Evolutionary conservation across 106 monocot genomes (phyloP).

Genomic region (Allium sativum): DNA sequence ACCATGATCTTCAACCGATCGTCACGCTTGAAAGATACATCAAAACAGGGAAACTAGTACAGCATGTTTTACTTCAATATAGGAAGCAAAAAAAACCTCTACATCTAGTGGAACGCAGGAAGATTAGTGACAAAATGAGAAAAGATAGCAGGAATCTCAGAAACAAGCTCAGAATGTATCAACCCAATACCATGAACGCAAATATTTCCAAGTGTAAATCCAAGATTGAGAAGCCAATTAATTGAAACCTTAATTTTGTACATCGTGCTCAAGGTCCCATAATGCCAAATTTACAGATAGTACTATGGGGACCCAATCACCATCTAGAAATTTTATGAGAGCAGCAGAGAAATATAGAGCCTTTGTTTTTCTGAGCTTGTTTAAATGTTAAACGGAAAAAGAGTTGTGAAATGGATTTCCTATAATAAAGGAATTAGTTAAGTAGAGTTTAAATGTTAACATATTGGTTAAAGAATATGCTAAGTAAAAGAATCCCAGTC

Average conservation of each 20-base stretch:
- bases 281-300: slow-evolving; percentile 97
- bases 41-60: no score
- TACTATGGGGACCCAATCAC: slow-evolving; percentile 89
- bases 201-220: slow-evolving; percentile 75
- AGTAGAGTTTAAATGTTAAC: no score
- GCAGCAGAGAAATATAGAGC: slow-evolving; percentile 90
- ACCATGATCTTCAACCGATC: no score
- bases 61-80: no score
- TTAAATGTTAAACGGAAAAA: no score
- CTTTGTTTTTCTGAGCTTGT: no score
- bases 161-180: slow-evolving; percentile 84
- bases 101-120: slow-evolving; percentile 95
- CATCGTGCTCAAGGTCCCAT: slow-evolving; percentile 89
- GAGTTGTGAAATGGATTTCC: no score
- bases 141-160: slow-evolving; percentile 89
- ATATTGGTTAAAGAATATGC: no score
- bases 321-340: slow-evolving; percentile 86
- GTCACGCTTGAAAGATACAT: no score
- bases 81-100: no score
- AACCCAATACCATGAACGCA: slow-evolving; percentile 93
- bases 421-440: no score
- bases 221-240: slow-evolving; percentile 83
- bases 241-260: slow-evolving; percentile 97
- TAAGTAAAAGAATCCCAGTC: no score
- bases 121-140: slow-evolving; percentile 95